phyloP scores from a whole-genome alignment of 164 flowering plant species.

The Vitis labrusca region DNA sequence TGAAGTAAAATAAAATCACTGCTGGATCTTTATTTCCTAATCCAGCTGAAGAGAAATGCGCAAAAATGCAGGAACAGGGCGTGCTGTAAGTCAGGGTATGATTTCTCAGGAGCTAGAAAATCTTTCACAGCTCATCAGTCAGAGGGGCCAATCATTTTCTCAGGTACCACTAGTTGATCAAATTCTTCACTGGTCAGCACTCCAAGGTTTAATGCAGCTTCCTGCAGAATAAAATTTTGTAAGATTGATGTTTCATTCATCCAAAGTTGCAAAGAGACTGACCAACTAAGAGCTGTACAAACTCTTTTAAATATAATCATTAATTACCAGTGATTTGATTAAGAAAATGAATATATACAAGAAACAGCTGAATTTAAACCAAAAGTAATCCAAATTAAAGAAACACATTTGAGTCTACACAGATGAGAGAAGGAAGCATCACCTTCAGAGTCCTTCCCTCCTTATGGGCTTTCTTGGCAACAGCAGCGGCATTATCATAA shows the following conservation, averaged over 20 bases:
- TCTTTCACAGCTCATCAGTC: constrained; percentile 27
- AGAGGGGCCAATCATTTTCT: constrained; percentile 94
- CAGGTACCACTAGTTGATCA: constrained; percentile 85
- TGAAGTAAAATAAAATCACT: background rate
- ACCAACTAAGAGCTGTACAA: background rate
- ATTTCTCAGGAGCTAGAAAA: background rate
- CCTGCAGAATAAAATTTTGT: constrained; percentile 46
- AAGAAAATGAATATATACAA: too few species aligned
- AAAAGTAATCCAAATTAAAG: too few species aligned
- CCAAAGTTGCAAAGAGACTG: background rate
- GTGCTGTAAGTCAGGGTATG: background rate
- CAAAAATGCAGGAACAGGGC: background rate
- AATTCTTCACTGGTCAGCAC: constrained; percentile 83
- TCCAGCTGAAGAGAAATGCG: constrained; percentile 1
- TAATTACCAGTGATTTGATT: too few species aligned
- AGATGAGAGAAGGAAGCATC: constrained; percentile 3
- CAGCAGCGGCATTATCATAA: constrained; percentile 97
- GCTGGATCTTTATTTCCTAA: constrained; percentile 10
- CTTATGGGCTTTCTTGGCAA: constrained; percentile 98
- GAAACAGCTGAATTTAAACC: too few species aligned
- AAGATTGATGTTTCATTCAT: background rate
- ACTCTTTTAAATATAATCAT: too few species aligned
- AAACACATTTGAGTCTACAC: background rate
- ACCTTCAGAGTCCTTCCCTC: constrained; percentile 93
- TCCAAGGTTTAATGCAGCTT: constrained; percentile 77